Conservation (phyloP, 2,329 filamentous ascomycete species). For the Colletotrichum eremochloae region DNA sequence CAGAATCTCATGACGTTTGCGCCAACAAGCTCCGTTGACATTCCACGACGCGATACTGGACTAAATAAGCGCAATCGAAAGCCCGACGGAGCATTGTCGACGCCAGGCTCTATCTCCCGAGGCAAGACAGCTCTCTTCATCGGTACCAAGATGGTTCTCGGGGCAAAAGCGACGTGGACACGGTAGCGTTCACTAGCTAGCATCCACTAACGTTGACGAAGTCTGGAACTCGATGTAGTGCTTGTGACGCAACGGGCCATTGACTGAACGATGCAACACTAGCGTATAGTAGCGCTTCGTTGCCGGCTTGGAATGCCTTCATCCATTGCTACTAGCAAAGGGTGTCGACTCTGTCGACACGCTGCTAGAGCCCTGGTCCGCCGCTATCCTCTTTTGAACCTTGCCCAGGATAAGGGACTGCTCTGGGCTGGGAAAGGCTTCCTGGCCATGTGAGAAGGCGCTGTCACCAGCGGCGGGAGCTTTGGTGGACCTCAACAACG, state of each 20-base stretch:
- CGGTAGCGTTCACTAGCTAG: neutral
- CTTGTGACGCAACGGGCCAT: neutral
- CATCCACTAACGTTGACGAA: neutral
- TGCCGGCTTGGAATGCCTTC: neutral
- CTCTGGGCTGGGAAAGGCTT: neutral
- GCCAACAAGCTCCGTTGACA: neutral
- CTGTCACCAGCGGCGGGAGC: constrained; percentile 2
- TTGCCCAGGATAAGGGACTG: constrained; percentile 1
- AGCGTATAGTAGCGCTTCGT: neutral
- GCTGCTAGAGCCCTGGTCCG: neutral
- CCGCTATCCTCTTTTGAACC: constrained; percentile 2
- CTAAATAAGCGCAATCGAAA: neutral
- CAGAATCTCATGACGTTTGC: neutral
- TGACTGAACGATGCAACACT: constrained; percentile 8
- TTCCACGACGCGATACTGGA: neutral
- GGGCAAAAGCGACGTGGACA: neutral
- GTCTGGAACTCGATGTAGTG: neutral
- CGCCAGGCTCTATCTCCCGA: neutral
- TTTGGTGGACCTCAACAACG: neutral
- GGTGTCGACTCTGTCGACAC: neutral
- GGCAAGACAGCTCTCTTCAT: neutral
- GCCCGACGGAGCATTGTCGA: neutral
- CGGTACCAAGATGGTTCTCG: neutral
- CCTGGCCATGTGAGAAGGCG: neutral
- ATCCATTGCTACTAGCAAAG: neutral